A percentile compares a stretch with the other conserved stretches of the same genome.
Conservation (phyloP, 768 basidiomycete species). For the Boletus sp. region DNA sequence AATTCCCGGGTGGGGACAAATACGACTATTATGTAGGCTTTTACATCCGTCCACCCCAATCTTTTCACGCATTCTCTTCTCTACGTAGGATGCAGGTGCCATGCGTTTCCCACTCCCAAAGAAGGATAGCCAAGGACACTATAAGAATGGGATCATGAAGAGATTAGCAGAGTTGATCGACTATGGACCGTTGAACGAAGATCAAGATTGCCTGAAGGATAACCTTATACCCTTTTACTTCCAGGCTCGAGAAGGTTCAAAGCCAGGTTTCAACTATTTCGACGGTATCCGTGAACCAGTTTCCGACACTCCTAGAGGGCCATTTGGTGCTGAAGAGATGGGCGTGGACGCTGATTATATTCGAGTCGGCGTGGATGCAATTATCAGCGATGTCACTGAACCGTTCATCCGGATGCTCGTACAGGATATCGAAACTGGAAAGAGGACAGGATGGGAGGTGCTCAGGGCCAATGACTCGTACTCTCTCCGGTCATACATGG, state of each 20-base stretch:
- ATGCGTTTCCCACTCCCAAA: constrained; percentile 35
- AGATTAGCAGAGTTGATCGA: constrained; percentile 31
- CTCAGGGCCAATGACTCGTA: constrained; percentile 27
- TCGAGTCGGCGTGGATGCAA: constrained; percentile 19
- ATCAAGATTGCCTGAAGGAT: constrained; percentile 11
- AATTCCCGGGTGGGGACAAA: constrained; percentile 30
- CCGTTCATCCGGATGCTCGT: constrained; percentile 21
- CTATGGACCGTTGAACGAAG: constrained; percentile 25
- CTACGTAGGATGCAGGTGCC: constrained; percentile 35
- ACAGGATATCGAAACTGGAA: constrained; percentile 17
- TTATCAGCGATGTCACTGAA: constrained; percentile 9
- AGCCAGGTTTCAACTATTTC: constrained; percentile 5
- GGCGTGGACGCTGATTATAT: constrained; percentile 8
- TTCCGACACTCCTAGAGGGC: not conserved
- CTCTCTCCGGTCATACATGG: constrained; percentile 25
- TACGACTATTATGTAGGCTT: constrained; percentile 36
- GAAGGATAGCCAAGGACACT: constrained; percentile 11
- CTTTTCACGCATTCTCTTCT: not conserved
- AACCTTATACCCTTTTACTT: constrained; percentile 23
- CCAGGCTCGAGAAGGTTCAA: constrained; percentile 9
- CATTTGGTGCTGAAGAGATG: constrained; percentile 9
- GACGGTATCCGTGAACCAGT: constrained; percentile 6
- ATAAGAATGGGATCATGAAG: constrained; percentile 29
- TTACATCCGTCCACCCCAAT: too few relatives aligned
- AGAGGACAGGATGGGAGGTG: constrained; percentile 25